These are phyloP conservation scores for Skeletonema tropicum DNA, from an alignment of 108 stramenopile genomes.

Conservation along the genomic window DNA sequence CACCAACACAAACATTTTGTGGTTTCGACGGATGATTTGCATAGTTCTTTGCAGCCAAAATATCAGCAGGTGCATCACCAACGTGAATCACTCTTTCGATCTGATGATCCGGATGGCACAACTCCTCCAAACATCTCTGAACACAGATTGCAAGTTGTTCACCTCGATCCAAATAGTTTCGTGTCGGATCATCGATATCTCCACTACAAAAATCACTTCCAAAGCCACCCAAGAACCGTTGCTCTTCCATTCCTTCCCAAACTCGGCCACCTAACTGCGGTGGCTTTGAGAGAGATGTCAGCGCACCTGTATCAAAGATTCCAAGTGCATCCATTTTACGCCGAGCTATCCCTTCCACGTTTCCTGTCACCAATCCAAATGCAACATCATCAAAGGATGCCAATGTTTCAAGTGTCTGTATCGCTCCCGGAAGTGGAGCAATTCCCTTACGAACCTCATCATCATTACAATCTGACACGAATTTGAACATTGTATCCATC, in stretches of 20 bases:
- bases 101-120: neutral
- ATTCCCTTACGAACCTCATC: slow-evolving; percentile 43
- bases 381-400: slow-evolving; percentile 30
- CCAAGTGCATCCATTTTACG: slow-evolving; percentile 59
- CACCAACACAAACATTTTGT: slow-evolving; percentile 32
- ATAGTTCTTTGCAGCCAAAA: slow-evolving; percentile 59
- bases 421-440: slow-evolving; percentile 47
- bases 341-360: slow-evolving; percentile 65
- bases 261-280: slow-evolving; percentile 20
- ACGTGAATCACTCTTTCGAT: slow-evolving; percentile 50
- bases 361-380: slow-evolving; percentile 63
- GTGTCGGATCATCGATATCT: slow-evolving; percentile 42
- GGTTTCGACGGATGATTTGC: slow-evolving; percentile 19
- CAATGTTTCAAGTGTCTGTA: slow-evolving; percentile 42
- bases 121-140: slow-evolving; percentile 37
- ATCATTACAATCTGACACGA: slow-evolving; percentile 29
- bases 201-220: slow-evolving; percentile 65
- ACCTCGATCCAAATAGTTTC: slow-evolving; percentile 62
- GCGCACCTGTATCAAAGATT: slow-evolving; percentile 44
- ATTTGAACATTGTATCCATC: slow-evolving; percentile 50
- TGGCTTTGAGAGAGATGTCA: slow-evolving; percentile 39
- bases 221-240: slow-evolving; percentile 60
- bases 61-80: slow-evolving; percentile 68
- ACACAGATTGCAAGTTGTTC: slow-evolving; percentile 61
- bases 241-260: slow-evolving; percentile 52